Base-by-base conservation (phyloP, 169 alveolate species). In the Cystoisospora suis region DNA sequence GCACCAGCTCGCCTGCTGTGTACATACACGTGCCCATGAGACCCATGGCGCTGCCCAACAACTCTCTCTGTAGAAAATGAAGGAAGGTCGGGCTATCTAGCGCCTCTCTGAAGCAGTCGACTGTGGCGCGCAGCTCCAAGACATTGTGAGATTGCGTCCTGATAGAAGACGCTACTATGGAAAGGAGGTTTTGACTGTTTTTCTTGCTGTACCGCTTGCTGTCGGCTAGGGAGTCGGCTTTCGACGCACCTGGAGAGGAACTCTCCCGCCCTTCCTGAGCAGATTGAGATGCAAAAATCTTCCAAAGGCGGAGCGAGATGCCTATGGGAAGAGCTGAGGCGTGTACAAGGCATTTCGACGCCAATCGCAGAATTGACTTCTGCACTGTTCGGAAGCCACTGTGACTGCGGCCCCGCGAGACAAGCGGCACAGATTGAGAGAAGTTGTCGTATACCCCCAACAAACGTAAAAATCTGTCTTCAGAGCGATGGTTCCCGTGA, bases 251-350 rank as follows among this genome's bases (percentile, higher is more conserved):
- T 3, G 79, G 42, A 29, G 46, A 12, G 23, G 44, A 20, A 38
- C 7, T 44, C 3, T 65, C 79, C 46, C 12, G 36, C 36, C 23
- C 3, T 7, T 65, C 79, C 15, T 0, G 7, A 9, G 36, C 36
- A 44, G 44, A 20, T 12, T 65, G 36, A 29, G 17, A 23, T 12
- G 79, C 15, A 29, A 65, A 65, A 9, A 65, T 65, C 29, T 44
- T 65, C 79, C 79, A 65, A 5, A 65, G 79, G 79, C 79, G 79
- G 79, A 65, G 29, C 7, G 79, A 65, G 36, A 65, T 65, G 79
- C 79, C 79, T 0, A 29, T 44, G 36, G 79, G 79, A 0, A 65
- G 15, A 38, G 79, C 36, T 0, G 79, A 38, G 0, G 79, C 79
- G 4, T 65, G 79, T 15, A 65, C 79, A 23, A 65, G 79, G 42